Evolutionary conservation across 257 asterid genomes (phyloP), one percentile per base, ranked within the genome.

Genomic region (Coffea canephora): DNA sequence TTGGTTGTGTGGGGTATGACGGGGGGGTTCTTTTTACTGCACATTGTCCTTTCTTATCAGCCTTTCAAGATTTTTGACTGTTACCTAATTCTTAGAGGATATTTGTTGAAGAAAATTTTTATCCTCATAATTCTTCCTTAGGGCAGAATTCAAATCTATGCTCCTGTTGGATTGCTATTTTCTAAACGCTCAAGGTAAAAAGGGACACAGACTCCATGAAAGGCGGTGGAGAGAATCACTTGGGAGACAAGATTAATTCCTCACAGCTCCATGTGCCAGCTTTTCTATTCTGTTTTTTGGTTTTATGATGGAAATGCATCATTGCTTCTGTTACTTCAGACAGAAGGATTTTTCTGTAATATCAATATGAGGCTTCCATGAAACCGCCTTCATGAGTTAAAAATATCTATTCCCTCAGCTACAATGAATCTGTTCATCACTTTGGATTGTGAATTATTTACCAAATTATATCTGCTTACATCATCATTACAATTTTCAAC

Each of bases 211-310:
- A 76, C 72, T 62, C 72, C 62, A n/a, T n/a, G 23, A 64, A 76
- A 73, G 61, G 62, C 57, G 76, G 52, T 54, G 78, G 72, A 71
- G 27, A 34, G 83, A 80, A 80, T 80, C 83, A 74, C 76, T 80
- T 74, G 71, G 79, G 43, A 55, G 54, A 71, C 43, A 66, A 80
- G 83, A 41, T 67, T 74, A 69, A 79, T 52, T 70, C 31, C 73
- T 74, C 41, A 80, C 74, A 74, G 52, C 16, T 8, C 57, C 68
- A 31, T 64, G 83, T 80, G 83, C 48, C 61, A 41, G 41, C 49
- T 46, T 62, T 43, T 64, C 52, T 41, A 6, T 76, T 23, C 12
- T 18, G 8, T 59, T 76, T 43, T 43, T 14, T 14, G 16, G 15
- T 43, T 48, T 46, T 12, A 41, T 48, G 21, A 69, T 76, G 57